Evolutionary conservation across 176 grass and related monocot species (phyloP), one percentile per base, ranked within the genome.

Genomic region (Urochloa ruziziensis): DNA sequence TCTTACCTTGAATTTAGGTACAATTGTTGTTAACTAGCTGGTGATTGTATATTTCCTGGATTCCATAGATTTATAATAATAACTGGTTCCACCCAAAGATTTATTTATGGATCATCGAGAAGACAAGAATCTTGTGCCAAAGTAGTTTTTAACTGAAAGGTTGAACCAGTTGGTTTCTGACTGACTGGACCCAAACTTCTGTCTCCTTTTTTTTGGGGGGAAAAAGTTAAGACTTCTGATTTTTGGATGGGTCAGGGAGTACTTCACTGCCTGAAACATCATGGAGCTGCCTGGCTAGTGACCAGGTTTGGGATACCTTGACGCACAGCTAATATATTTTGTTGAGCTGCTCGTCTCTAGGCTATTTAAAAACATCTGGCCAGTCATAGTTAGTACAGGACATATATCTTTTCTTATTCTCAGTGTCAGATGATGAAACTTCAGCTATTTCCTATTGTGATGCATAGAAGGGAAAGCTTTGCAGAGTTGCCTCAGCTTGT

Each of bases 101-200:
- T 80, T 80, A 79, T 40, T 48, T 33, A 70, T 78, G 53, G 30
- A 33, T n/a, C 39, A 77, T 61, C 3, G n/a, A n/a, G n/a, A n/a
- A n/a, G n/a, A n/a, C n/a, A 5, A 17, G 28, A 81, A 37, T 28
- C 46, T 71, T 49, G 17, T 62, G 49, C 47, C 39, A 9, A 34
- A 32, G 15, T 62, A 79, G 9, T 10, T 79, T 48, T 79, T 52
- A 52, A 17, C 43, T 37, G 54, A 79, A 86, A 60, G 59, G 40
- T 27, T 79, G 46, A 63, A 32, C 40, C 29, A 70, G 37, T 67
- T 86, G 27, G 30, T 81, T 66, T 34, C 14, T 47, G 27, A 36
- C 27, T 4, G 21, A 29, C 33, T 16, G 0, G 27, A 28, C 33
- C n/a, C 59, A 39, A 6, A 42, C 74, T n/a, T n/a, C n/a, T n/a